phyloP scores from a whole-genome alignment of 768 basidiomycete species.

The Boletus barrowsii region DNA sequence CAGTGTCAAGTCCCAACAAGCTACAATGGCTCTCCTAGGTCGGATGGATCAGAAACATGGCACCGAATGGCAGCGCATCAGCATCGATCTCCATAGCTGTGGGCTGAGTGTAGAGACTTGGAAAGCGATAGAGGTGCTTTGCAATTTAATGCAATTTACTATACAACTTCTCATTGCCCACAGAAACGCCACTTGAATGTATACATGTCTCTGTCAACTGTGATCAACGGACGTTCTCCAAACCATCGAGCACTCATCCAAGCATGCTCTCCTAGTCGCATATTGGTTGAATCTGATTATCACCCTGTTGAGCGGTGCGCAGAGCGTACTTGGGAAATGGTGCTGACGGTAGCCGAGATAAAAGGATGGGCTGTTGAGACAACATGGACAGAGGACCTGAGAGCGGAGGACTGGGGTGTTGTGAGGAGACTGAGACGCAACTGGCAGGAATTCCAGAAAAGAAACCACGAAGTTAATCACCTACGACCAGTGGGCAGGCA shows the following conservation, averaged over 20 bases:
- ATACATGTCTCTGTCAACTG: constrained; percentile 85
- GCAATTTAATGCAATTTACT: not conserved
- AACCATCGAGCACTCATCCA: constrained; percentile 63
- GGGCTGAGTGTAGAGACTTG: constrained; percentile 78
- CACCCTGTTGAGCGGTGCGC: constrained; percentile 60
- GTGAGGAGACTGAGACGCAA: constrained; percentile 68
- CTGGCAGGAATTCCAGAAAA: constrained; percentile 59
- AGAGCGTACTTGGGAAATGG: constrained; percentile 72
- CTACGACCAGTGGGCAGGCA: not conserved
- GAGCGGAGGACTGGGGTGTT: constrained; percentile 50
- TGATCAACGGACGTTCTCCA: constrained; percentile 72
- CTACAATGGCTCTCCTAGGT: constrained; percentile 62
- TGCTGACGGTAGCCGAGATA: constrained; percentile 66
- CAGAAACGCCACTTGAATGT: constrained; percentile 73
- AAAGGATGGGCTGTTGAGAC: constrained; percentile 75
- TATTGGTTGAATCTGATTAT: constrained; percentile 87
- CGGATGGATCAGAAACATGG: constrained; percentile 58
- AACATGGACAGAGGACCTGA: constrained; percentile 44
- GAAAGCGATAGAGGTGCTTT: constrained; percentile 67
- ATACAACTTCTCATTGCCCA: constrained; percentile 9
- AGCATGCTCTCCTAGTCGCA: constrained; percentile 57
- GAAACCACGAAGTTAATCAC: constrained; percentile 35
- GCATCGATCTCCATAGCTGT: constrained; percentile 88
- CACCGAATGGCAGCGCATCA: constrained; percentile 59
- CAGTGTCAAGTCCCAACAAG: constrained; percentile 74